Base-by-base conservation (phyloP, 148 eudicot species). In the Cornus florida region DNA sequence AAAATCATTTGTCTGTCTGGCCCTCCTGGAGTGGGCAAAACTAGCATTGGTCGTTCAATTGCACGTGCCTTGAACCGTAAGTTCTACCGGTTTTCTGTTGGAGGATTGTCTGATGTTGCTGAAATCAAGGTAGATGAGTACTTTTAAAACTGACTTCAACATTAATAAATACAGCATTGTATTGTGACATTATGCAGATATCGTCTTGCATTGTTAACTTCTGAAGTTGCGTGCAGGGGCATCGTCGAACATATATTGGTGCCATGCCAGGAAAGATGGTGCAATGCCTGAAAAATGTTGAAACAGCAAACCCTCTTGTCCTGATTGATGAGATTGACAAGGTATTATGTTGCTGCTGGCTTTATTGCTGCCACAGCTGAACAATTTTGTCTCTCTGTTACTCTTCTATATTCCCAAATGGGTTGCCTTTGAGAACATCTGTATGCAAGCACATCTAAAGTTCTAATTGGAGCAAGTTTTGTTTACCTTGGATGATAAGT, bases 261-360 rank as follows among this genome's bases (percentile, higher is more conserved):
- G 99, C 99, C 77, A 96, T 96, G 99, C 99, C 99, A 38, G 99
- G 99, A 77, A 96, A 96, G 83, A 82, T 96, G 92, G 99, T 96
- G 73, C 99, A 96, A 81, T 96, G 99, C 78, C 82, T 96, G 83
- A 96, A 96, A 86, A 92, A 81, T 75, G 98, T 96, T 57, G 99
- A 94, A 76, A 96, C 99, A 31, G 94, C 97, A 71, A 96, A 96
- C 69, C 99, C 99, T 86, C 99, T 96, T 82, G 99, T 96, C 72
- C 80, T 96, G 78, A 96, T 96, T 35, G 99, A 96, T 89, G 99
- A 96, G 85, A 96, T 96, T 70, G 99, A 96, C 85, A 96, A 96
- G 99, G 99, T 95, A 90, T 83, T 35, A 24, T 67, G 32, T 70
- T 28, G 19, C 66, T 28, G 12, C 66, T 78, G 74, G 62, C 62